These are phyloP conservation scores for Stygiomarasmius scandens DNA, from an alignment of 1,284 basidiomycete genomes.

Conservation along the genomic window DNA sequence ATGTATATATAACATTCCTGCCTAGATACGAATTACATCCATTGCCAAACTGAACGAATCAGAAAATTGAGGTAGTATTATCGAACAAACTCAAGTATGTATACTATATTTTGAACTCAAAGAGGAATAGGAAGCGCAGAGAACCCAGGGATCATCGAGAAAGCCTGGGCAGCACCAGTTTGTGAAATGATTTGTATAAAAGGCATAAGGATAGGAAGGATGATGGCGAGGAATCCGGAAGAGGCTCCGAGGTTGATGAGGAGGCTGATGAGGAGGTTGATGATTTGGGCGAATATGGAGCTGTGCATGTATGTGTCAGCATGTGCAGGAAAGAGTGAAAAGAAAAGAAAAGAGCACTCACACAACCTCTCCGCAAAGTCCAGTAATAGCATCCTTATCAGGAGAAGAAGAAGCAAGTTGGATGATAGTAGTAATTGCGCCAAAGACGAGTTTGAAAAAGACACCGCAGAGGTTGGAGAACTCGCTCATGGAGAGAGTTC, in stretches of 20 bases:
- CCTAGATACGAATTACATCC: no score
- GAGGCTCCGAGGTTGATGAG: conserved; percentile 29
- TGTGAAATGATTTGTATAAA: conserved; percentile 20
- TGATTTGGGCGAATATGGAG: conserved; percentile 28
- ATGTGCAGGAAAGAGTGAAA: background rate
- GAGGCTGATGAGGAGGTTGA: conserved; percentile 31
- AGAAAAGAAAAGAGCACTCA: conserved; percentile 19
- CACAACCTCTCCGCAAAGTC: conserved; percentile 32
- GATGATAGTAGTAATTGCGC: conserved; percentile 38
- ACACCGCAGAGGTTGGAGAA: conserved; percentile 7
- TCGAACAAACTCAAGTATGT: no score
- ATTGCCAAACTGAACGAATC: no score
- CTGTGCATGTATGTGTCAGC: no score
- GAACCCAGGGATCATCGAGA: no score
- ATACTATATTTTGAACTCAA: no score
- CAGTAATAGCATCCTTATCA: conserved; percentile 25
- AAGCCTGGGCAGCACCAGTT: conserved; percentile 17
- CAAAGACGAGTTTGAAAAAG: conserved; percentile 33
- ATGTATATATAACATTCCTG: no score
- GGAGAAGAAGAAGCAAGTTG: conserved; percentile 30
- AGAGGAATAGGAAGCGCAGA: conserved; percentile 11
- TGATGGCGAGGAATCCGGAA: conserved; percentile 26
- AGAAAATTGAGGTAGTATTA: no score
- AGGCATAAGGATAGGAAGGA: conserved; percentile 20
- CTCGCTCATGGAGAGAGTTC: background rate